A percentile compares a stretch with the other conserved stretches of the same genome.
Evolutionary conservation across 768 basidiomycete species (phyloP).

Genomic region (Trametes meyenii): DNA sequence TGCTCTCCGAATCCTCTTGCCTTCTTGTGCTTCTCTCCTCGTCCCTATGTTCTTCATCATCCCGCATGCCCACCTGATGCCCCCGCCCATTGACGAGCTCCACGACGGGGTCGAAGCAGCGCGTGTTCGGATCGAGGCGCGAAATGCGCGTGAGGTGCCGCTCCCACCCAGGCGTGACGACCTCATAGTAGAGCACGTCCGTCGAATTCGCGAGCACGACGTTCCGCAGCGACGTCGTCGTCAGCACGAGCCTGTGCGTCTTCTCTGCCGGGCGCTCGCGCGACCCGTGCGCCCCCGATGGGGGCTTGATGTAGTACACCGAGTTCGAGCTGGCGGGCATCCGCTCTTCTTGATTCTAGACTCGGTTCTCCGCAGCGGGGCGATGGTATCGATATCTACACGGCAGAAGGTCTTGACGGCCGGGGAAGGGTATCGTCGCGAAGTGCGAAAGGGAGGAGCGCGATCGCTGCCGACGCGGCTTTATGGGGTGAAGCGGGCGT

Average conservation of each 20-base stretch:
- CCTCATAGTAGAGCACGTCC: constrained; percentile 44
- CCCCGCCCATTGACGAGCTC: constrained; percentile 35
- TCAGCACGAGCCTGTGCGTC: constrained; percentile 37
- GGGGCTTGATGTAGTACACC: constrained; percentile 19
- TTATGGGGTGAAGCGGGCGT: constrained; percentile 9
- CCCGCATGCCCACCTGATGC: constrained; percentile 31
- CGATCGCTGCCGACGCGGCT: not conserved
- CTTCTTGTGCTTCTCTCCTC: constrained; percentile 25
- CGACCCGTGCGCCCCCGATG: not conserved
- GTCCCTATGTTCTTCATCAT: constrained; percentile 19
- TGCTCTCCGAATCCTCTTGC: constrained; percentile 26
- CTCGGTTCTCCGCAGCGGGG: not conserved
- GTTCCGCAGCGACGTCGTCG: constrained; percentile 42
- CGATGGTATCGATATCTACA: not conserved
- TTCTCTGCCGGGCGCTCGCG: not conserved
- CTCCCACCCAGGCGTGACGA: constrained; percentile 44
- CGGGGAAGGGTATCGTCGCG: not conserved
- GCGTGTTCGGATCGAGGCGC: constrained; percentile 36
- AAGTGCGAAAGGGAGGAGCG: not conserved
- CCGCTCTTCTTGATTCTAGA: not conserved
- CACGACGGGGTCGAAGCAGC: constrained; percentile 36
- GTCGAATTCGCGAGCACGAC: constrained; percentile 41
- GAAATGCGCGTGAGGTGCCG: constrained; percentile 38
- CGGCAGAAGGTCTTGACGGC: not conserved
- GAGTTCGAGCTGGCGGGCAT: constrained; percentile 10